These are phyloP conservation scores for Rhododendron williamsianum DNA, from an alignment of 148 eudicot genomes.

Conservation along the genomic window DNA sequence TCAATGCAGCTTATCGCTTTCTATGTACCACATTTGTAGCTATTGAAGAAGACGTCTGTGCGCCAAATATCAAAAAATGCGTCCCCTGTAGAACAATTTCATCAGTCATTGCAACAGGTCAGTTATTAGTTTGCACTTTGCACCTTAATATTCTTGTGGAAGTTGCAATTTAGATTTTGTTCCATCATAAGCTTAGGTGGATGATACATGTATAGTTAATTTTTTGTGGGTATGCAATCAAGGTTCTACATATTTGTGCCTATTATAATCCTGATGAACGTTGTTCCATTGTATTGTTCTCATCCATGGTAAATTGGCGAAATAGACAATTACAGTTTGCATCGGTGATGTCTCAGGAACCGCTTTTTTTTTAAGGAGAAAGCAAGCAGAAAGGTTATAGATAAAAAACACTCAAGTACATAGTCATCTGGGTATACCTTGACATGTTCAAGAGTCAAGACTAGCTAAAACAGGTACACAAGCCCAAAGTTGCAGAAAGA, in stretches of 20 bases:
- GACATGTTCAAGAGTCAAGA: not conserved
- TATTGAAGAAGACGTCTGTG: slow-evolving; percentile 69
- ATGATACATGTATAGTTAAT: not conserved
- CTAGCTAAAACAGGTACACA: not conserved
- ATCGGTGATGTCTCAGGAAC: not conserved
- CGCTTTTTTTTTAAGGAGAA: not conserved
- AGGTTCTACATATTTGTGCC: not conserved
- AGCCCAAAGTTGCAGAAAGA: not conserved
- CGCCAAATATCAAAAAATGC: slow-evolving; percentile 48
- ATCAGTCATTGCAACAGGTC: slow-evolving; percentile 65
- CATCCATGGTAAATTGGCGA: too few species aligned
- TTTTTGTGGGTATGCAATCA: not conserved
- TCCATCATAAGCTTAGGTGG: not conserved
- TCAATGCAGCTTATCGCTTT: slow-evolving; percentile 47
- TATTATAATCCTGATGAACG: not conserved
- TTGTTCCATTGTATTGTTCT: not conserved
- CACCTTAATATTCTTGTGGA: not conserved
- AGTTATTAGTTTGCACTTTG: slow-evolving; percentile 18
- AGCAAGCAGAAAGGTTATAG: not conserved
- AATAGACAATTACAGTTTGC: not conserved
- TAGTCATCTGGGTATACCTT: not conserved
- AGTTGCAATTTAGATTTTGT: not conserved
- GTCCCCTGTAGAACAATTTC: slow-evolving; percentile 73
- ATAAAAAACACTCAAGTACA: not conserved
- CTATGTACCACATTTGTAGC: slow-evolving; percentile 62